Evolutionary conservation across 1,284 basidiomycete species (phyloP), one percentile per base, ranked within the genome.

Genomic region (Cutaneotrichosporon cyanovorans): DNA sequence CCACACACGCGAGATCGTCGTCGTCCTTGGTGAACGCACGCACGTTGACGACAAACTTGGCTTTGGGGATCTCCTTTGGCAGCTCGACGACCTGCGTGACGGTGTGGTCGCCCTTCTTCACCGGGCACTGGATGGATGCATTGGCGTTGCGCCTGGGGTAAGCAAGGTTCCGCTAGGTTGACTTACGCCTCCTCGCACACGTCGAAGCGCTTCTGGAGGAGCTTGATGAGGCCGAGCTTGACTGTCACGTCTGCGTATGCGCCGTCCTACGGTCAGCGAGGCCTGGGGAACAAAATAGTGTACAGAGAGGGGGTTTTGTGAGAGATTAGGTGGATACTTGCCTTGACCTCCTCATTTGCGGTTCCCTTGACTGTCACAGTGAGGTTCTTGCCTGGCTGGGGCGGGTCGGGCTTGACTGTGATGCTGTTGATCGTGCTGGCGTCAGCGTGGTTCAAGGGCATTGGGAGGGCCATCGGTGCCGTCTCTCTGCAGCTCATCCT

Each of bases 121-220:
- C 82, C 2, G 65, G 66, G 53, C 66, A 68, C 51, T 69, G 66
- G 37, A 68, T 58, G 14, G 60, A 56, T 5, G 65, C 66, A 42
- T 68, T 68, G 46, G 58, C 58, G 28, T 63, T 56, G 25, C 48
- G 49, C 6, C 65, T 67, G 46, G 5, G 20, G 44, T 38, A 18
- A 40, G 37, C 21, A 19, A 23, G 8, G 2, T 11, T 16, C 28
- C 10, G 8, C 20, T 23, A 25, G 38, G 19, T 2, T 7, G 5
- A 81, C 88, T 67, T 74, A 92, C 88, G 90, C 88, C 72, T 95
- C 90, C 50, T 91, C 79, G 65, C 91, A 95, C 40, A 93, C 71
- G 59, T 95, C 87, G 59, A 95, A 91, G 16, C 65, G 69, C 74
- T 87, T 92, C 39, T 77, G 73, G 18, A 95, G 71, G 10, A 95